Evolutionary conservation across 2,329 filamentous ascomycete species (phyloP), one percentile per base, ranked within the genome.

Genomic region (Talaromyces islandicus): DNA sequence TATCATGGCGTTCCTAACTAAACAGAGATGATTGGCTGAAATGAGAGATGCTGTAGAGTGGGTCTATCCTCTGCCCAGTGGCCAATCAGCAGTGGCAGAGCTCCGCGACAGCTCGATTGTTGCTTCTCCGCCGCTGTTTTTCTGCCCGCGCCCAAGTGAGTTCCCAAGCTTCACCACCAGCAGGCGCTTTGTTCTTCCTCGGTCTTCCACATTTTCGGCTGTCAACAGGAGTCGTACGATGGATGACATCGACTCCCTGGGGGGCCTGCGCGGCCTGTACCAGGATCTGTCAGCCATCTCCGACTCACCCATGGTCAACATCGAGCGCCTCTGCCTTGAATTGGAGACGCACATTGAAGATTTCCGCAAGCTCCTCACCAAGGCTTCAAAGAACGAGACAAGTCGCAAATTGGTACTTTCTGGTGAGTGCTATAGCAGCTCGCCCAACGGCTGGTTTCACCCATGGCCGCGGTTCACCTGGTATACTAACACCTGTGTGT

Each of bases 191-290:
- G 75, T 78, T 54, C 54, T 14, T 30, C 50, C 30, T 17, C 29
- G 21, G 19, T 43, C 38, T 19, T 64, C 59, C 62, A 38, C 63
- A 63, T 19, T 43, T 62, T 65, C 60, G 53, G 30, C 46, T 57
- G 29, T 43, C n/a, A 54, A 56, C 65, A 66, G 64, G 61, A 9
- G 10, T 56, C 50, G 57, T 60, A 68, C 52, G 32, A 93, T 94
- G 91, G 86, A 88, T 73, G 87, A 89, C 70, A 80, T 85, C 72
- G 87, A 87, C 73, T 85, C 84, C 70, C 82, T 95, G 71, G 88
- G 88, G 71, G 85, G 87, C 75, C 85, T 97, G 69, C 87, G 92
- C 78, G 87, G 86, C 74, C 86, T 99, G 68, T 90, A 96, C 75
- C 86, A 89, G 73, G 92, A 96, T 77, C 85, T 99, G 63, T 80